Evolutionary conservation across 1,284 basidiomycete genomes (phyloP).

Genomic region (Chalciporus piperatoides): DNA sequence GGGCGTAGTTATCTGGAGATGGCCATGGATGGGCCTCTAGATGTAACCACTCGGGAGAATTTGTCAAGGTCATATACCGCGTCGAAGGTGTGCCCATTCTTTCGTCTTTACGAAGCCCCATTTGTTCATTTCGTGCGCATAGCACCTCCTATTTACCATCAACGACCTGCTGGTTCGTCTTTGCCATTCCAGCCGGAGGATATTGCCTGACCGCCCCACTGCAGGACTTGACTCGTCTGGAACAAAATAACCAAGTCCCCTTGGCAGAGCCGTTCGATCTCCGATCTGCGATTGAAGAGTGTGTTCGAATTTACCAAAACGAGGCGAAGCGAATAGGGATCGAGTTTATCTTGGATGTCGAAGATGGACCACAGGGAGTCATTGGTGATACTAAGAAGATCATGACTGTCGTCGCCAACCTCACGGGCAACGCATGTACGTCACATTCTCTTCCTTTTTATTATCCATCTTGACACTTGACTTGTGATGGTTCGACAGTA

Average conservation of each 20-base stretch:
- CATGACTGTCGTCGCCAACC: slow-evolving; percentile 76
- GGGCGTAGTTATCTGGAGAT: slow-evolving; percentile 73
- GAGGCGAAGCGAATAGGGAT: slow-evolving; percentile 72
- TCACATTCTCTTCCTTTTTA: slow-evolving; percentile 22
- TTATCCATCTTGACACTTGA: not conserved
- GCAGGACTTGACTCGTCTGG: slow-evolving; percentile 49
- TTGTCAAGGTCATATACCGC: slow-evolving; percentile 77
- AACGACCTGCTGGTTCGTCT: slow-evolving; percentile 69
- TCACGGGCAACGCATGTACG: slow-evolving; percentile 76
- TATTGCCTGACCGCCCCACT: no score
- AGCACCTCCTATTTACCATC: slow-evolving; percentile 77
- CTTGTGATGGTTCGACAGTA: slow-evolving; percentile 39
- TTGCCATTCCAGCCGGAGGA: slow-evolving; percentile 36
- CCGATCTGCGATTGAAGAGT: slow-evolving; percentile 63
- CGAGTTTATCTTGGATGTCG: slow-evolving; percentile 57
- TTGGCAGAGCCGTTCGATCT: slow-evolving; percentile 84
- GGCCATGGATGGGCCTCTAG: slow-evolving; percentile 77
- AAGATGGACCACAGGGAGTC: slow-evolving; percentile 54
- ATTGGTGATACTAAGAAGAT: slow-evolving; percentile 76
- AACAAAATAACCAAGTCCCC: slow-evolving; percentile 76
- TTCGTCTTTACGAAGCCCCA: slow-evolving; percentile 6
- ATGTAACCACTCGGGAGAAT: slow-evolving; percentile 77
- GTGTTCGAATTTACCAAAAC: slow-evolving; percentile 58
- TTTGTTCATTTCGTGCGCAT: slow-evolving; percentile 3
- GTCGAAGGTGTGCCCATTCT: slow-evolving; percentile 55